These are phyloP conservation scores for Cyanodermella asteris DNA, from an alignment of 2,329 filamentous ascomycete genomes.

Conservation along the genomic window DNA sequence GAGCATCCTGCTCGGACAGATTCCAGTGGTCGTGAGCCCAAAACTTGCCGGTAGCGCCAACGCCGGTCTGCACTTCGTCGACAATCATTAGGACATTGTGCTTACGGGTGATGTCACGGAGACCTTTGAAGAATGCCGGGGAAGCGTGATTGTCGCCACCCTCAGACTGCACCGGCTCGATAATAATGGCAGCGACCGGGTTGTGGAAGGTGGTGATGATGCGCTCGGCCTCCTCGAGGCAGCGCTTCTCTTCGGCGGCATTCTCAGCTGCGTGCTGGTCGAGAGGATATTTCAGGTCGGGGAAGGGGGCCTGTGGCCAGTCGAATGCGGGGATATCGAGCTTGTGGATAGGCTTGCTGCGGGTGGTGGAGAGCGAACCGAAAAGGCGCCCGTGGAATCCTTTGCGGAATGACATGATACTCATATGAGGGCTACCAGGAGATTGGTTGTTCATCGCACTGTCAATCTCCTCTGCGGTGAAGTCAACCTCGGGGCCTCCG, in stretches of 20 bases:
- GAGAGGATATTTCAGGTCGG: constrained; percentile 65
- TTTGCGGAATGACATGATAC: constrained; percentile 72
- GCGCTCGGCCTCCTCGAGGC: constrained; percentile 62
- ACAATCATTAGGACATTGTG: constrained; percentile 70
- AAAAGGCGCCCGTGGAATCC: constrained; percentile 84
- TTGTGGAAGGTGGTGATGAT: constrained; percentile 59
- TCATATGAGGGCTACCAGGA: constrained; percentile 57
- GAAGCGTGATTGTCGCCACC: constrained; percentile 89
- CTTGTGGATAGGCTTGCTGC: constrained; percentile 87
- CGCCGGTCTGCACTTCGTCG: constrained; percentile 83
- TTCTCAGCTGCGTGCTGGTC: constrained; percentile 63
- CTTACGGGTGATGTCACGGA: constrained; percentile 57
- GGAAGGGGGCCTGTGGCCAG: constrained; percentile 84
- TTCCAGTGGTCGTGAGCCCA: constrained; percentile 96
- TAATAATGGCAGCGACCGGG: constrained; percentile 58
- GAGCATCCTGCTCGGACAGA: constrained; percentile 48
- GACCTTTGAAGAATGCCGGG: constrained; percentile 63
- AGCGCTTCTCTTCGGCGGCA: constrained; percentile 55
- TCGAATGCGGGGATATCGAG: constrained; percentile 86
- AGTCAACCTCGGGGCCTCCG: constrained; percentile 55
- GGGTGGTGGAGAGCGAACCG: constrained; percentile 66
- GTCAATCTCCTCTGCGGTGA: constrained; percentile 52
- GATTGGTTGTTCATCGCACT: constrained; percentile 62
- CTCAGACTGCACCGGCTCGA: constrained; percentile 86
- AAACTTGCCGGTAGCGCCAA: constrained; percentile 83